These are phyloP conservation scores for Heliosperma pusillum DNA, from an alignment of 148 eudicot genomes.

Conservation along the genomic window DNA sequence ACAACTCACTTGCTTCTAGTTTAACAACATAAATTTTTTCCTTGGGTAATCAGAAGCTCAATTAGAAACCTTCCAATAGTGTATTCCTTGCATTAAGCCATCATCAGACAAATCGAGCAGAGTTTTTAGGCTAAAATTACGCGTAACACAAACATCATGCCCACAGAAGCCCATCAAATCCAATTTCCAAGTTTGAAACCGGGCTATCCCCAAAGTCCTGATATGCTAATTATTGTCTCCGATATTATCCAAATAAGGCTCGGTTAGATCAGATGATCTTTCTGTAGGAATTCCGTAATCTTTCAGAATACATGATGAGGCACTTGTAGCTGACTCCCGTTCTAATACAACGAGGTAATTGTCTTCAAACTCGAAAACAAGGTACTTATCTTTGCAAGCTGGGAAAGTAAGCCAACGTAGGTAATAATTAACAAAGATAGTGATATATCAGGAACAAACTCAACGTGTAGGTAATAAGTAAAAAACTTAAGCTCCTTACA, in stretches of 20 bases:
- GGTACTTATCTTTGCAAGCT: conserved; percentile 85
- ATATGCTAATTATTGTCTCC: conserved; percentile 33
- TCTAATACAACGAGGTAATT: conserved; percentile 73
- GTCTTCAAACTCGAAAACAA: conserved; percentile 91
- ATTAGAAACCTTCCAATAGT: neutral
- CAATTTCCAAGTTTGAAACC: conserved; percentile 58
- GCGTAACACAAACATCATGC: conserved; percentile 30
- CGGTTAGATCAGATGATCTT: conserved; percentile 77
- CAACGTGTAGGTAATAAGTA: neutral
- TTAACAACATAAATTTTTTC: neutral
- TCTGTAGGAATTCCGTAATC: conserved; percentile 90
- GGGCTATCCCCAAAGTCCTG: conserved; percentile 62
- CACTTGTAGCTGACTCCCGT: conserved; percentile 60
- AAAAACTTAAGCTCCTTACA: conserved; percentile 44
- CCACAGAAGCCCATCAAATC: conserved; percentile 75
- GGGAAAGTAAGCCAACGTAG: conserved; percentile 19
- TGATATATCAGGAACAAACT: neutral
- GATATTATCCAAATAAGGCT: conserved; percentile 51
- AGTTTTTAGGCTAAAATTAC: neutral
- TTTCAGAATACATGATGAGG: conserved; percentile 71
- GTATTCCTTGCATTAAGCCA: neutral
- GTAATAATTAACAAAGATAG: neutral
- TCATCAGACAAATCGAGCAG: neutral
- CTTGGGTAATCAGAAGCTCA: neutral
- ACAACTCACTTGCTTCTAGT: conserved; percentile 3